Evolutionary conservation across 805 yeast species (phyloP), one percentile per base, ranked within the genome.

Genomic region (Maudiozyma turicensis): DNA sequence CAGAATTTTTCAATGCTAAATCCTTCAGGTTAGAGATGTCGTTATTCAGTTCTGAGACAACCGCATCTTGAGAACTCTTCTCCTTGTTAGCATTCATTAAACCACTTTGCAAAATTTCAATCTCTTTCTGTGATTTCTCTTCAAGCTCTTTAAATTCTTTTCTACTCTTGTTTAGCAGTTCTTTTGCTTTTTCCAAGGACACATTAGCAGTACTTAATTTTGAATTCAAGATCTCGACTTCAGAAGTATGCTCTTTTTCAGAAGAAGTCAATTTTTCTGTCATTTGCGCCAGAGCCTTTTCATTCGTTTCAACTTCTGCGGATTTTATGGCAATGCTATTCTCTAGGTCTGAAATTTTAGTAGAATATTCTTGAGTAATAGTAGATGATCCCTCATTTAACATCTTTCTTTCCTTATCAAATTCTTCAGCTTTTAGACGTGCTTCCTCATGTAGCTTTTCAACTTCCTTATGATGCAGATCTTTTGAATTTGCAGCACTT

Each of bases 361-460:
- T 74, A 9, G 74, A 66, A 53, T 76, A 77, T 48, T 76, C 78
- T 52, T 73, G 69, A 0, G 76, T 66, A 0, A 74, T 66, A 0
- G 77, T 68, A 49, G 75, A 79, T 0, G 84, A 77, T 45, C 67
- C 74, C 47, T 75, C 75, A 48, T 71, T 71, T 10, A 76, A 58
- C 55, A 74, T 61, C 10, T 63, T 66, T 48, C 83, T 65, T 55
- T 78, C 83, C 34, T 67, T 68, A 44, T 78, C 83, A 51, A 78
- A 71, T 41, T 74, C 81, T 40, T 61, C 51, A 0, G 56, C 54
- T 52, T 74, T 77, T 15, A 55, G 54, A 15, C 65, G 66, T 41
- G 77, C 53, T 1, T 71, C 69, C 1, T 59, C 52, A 30, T 68
- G 66, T 41, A 73, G 54, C 0, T 50, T 43, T 10, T 51, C 43